Base-by-base conservation (phyloP, 441 rosid genomes). In the Rhodomyrtus psidioides region DNA sequence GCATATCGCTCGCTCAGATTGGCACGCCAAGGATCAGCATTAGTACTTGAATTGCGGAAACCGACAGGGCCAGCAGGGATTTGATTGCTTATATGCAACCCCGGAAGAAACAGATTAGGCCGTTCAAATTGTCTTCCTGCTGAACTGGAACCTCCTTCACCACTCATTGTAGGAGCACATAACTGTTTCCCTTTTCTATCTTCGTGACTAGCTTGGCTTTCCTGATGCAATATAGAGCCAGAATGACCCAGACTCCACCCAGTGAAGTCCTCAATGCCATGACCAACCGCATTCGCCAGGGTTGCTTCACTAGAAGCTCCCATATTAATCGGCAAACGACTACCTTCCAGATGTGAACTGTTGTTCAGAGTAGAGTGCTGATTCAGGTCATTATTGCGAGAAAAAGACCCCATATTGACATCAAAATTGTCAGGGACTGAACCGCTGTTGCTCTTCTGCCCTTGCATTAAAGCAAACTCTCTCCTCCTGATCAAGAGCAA, bases 211-310 rank as follows among this genome's bases (percentile, higher is more conserved):
- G 86, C 88, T 86, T 91, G 94, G 88, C 89, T 88, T 89, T 91
- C 92, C 49, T 88, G 53, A 82, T 88, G 90, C n/a, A 87, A 84
- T 82, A 91, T 88, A 56, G 94, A 92, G 90, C 95, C 91, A 62
- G 96, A 89, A 87, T 94, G 98, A 56, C 95, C 94, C n/a, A 90
- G 89, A 88, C 87, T 93, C 96, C 94, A 94, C 85, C 92, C 88
- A 87, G 88, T 86, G 86, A 89, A 91, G 84, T 85, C 87, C 82
- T 87, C 95, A 86, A 74, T 86, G 87, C 86, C 90, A 84, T 88
- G 90, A 91, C 89, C 83, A 59, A 84, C 84, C 27, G 92, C 86
- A 87, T 89, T 89, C 83, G 81, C 89, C 57, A 91, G 89, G 39
- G 91, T 70, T 83, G 92, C 87, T 83, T 89, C 91, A 62, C 88